These are phyloP conservation scores for Cardamine chenopodiifolia DNA, from an alignment of 345 rosid species.

Conservation along the genomic window DNA sequence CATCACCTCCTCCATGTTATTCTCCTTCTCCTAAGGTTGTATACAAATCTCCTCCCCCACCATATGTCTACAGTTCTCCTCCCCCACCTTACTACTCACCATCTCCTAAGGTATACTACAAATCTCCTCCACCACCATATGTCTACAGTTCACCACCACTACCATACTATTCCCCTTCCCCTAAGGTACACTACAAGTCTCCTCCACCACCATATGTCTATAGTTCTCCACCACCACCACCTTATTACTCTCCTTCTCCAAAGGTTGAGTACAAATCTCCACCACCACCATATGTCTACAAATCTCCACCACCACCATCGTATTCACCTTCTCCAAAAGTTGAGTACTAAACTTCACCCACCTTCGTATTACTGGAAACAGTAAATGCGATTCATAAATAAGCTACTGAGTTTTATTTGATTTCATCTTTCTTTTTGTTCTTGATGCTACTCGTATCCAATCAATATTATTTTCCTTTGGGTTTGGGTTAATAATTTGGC, in stretches of 20 bases:
- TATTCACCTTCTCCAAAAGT: slow-evolving; percentile 26
- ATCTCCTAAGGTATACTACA: not conserved
- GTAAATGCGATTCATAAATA: not conserved
- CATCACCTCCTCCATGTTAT: slow-evolving; percentile 4
- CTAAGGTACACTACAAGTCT: not conserved
- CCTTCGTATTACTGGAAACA: not conserved
- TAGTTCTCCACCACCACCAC: slow-evolving; percentile 5
- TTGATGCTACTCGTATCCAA: not conserved
- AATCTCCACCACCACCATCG: slow-evolving; percentile 1
- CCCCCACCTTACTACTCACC: slow-evolving; percentile 11
- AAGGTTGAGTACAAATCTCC: not conserved
- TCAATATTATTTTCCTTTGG: not conserved
- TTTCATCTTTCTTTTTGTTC: not conserved
- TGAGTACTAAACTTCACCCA: not conserved
- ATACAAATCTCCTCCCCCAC: slow-evolving; percentile 6
- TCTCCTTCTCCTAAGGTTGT: not conserved
- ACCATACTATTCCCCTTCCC: not conserved
- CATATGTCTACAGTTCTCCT: slow-evolving; percentile 4
- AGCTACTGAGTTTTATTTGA: not conserved
- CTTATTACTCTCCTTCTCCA: not conserved
- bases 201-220: slow-evolving; percentile 10
- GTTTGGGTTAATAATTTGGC: slow-evolving; percentile 5
- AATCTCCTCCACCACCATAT: not conserved
- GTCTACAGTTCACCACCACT: slow-evolving; percentile 6
- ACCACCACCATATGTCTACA: not conserved